These are phyloP conservation scores for Trichoderma citrinoviride DNA, from an alignment of 2,329 filamentous ascomycete species.

Conservation along the genomic window DNA sequence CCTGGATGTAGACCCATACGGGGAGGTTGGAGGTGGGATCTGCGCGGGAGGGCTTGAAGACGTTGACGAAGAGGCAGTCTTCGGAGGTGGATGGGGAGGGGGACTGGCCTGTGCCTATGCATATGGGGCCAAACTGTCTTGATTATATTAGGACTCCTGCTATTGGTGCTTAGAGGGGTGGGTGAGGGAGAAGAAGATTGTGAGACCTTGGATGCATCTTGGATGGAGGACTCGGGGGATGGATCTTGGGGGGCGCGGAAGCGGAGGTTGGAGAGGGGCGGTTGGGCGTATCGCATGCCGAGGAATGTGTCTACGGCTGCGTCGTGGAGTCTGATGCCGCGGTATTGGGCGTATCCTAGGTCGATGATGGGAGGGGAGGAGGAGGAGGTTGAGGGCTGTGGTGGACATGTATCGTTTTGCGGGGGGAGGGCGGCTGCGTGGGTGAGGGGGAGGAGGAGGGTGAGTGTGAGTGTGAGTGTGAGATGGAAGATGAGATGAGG, in stretches of 20 bases:
- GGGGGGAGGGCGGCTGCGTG: neutral
- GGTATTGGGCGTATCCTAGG: conserved; percentile 47
- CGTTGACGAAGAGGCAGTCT: conserved; percentile 49
- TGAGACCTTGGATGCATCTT: conserved; percentile 39
- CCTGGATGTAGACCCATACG: conserved; percentile 44
- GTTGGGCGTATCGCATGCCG: conserved; percentile 51
- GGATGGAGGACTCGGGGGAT: conserved; percentile 31
- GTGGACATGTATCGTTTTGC: neutral
- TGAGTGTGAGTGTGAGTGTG: too few relatives aligned
- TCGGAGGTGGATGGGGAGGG: conserved; percentile 32
- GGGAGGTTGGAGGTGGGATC: conserved; percentile 34
- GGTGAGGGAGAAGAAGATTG: too few relatives aligned
- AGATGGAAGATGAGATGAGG: neutral
- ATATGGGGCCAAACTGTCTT: conserved; percentile 44
- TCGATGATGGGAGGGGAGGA: conserved; percentile 30
- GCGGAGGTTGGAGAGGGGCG: conserved; percentile 50
- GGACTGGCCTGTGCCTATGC: conserved; percentile 39
- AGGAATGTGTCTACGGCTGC: conserved; percentile 46
- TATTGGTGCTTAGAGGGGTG: too few relatives aligned
- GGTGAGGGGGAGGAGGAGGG: neutral
- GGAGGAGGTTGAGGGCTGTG: neutral
- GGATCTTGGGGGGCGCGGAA: conserved; percentile 51
- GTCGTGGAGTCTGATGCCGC: conserved; percentile 36
- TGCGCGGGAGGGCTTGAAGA: conserved; percentile 44
- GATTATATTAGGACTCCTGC: neutral